These are phyloP conservation scores for Hordeum vulgare DNA, from an alignment of 176 grass and related monocot genomes.

Conservation along the genomic window MorexV3_pseudomolecules_assembly NC_058520.1:528476942-528477441, in stretches of 20 bases:
- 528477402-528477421: neutral
- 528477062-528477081: neutral
- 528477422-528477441: neutral
- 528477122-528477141: neutral
- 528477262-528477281: constrained; percentile 89
- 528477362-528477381: neutral
- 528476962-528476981: neutral
- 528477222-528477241: constrained; percentile 36
- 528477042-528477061: neutral
- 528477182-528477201: neutral
- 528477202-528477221: neutral
- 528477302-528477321: constrained; percentile 96
- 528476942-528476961: neutral
- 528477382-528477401: neutral
- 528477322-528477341: constrained; percentile 92
- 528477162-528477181: neutral
- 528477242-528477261: constrained; percentile 92
- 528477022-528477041: neutral
- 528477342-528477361: constrained; percentile 34
- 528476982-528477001: neutral
- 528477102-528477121: neutral
- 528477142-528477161: neutral
- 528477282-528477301: constrained; percentile 82
- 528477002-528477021: neutral
- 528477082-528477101: neutral